Percentiles rank a stretch among this genome's conserved stretches.
Conservation (phyloP, 108 stramenopile species). For the Schizochytrium sp. region DNA sequence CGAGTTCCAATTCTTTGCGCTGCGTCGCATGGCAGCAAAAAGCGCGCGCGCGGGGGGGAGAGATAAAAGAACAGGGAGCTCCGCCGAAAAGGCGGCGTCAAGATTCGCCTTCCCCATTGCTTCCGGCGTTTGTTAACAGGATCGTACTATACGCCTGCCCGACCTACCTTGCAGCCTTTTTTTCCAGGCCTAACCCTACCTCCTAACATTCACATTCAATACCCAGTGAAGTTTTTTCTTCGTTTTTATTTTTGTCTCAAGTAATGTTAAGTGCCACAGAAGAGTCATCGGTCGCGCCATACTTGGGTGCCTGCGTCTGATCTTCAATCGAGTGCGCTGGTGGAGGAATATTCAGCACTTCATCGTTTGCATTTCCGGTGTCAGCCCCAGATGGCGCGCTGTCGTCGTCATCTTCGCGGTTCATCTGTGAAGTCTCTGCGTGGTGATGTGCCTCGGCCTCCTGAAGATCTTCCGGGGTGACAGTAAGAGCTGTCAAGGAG, state of each 20-base stretch:
- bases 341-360: not conserved
- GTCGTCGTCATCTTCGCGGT: not conserved
- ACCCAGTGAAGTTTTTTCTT: not conserved
- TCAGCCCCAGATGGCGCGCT: too few species aligned
- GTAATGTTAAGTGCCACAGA: not conserved
- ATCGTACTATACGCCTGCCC: too few species aligned
- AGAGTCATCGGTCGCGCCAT: not conserved
- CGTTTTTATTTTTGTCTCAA: not conserved
- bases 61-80: too few species aligned
- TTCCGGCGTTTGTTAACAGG: too few species aligned
- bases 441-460: not conserved
- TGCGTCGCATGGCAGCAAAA: too few species aligned
- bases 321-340: not conserved
- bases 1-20: too few species aligned
- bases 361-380: not conserved
- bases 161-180: too few species aligned
- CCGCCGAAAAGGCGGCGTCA: too few species aligned
- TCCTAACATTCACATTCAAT: not conserved
- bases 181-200: too few species aligned
- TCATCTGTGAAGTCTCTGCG: not conserved
- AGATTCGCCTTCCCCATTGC: too few species aligned
- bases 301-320: not conserved
- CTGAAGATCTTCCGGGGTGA: not conserved
- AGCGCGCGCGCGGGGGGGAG: too few species aligned
- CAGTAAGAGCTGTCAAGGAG: not conserved